Conservation (phyloP, 306 rosid genomes). For the Calophaca sinica region DNA sequence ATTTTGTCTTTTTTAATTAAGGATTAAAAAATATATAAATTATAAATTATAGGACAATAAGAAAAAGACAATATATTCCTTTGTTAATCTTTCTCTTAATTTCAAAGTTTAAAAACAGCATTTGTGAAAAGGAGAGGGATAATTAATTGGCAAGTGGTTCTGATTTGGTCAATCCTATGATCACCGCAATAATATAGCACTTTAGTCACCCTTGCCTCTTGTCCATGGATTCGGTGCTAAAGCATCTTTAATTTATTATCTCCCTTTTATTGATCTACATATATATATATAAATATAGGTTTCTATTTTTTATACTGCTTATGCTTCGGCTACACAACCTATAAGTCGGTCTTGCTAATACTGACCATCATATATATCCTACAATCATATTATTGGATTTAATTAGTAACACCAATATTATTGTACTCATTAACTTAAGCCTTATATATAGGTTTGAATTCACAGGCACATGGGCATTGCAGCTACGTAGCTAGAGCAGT, state of each 20-base stretch:
- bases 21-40: neutral
- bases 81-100: neutral
- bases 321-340: neutral
- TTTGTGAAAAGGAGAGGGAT: conserved; percentile 30
- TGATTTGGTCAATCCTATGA: conserved; percentile 51
- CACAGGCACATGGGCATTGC: conserved; percentile 65
- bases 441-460: conserved; percentile 55
- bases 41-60: neutral
- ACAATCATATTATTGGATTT: conserved; percentile 12
- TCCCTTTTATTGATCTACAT: conserved; percentile 5
- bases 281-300: too few relatives aligned
- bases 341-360: conserved; percentile 19
- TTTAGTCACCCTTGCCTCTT: conserved; percentile 30
- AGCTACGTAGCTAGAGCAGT: conserved; percentile 52
- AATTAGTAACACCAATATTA: conserved; percentile 13
- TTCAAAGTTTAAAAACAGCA: neutral
- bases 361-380: neutral
- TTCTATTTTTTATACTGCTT: neutral
- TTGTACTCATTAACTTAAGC: conserved; percentile 31
- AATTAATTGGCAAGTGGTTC: conserved; percentile 44
- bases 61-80: conserved; percentile 25
- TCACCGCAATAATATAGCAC: conserved; percentile 36
- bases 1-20: conserved; percentile 12
- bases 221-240: conserved; percentile 49
- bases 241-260: conserved; percentile 44